These are phyloP conservation scores for Yamadazyma nakazawae DNA, from an alignment of 805 yeast genomes.

Conservation along the genomic window DNA sequence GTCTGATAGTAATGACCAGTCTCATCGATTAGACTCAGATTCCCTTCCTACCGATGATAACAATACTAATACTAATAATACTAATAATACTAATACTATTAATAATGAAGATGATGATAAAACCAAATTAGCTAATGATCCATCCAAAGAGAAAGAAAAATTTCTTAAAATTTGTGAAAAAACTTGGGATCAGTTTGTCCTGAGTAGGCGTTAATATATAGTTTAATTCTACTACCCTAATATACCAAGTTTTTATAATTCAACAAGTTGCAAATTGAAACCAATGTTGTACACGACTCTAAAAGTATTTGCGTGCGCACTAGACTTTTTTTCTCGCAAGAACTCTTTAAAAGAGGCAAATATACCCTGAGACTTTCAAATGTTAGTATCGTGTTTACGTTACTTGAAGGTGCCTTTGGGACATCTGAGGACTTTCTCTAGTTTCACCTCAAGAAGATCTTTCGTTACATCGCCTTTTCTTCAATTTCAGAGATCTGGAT, in stretches of 20 bases:
- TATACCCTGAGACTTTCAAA: neutral
- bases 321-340: neutral
- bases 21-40: neutral
- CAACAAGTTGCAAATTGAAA: too few species aligned
- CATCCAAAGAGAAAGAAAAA: slow-evolving; percentile 29
- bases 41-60: neutral
- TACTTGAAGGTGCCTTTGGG: neutral
- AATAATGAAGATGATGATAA: neutral
- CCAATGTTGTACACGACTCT: neutral
- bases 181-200: slow-evolving; percentile 40
- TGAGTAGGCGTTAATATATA: slow-evolving; percentile 7
- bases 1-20: neutral
- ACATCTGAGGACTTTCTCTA: neutral
- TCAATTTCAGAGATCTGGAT: neutral
- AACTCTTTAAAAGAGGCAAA: slow-evolving; percentile 1
- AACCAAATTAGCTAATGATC: neutral
- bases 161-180: slow-evolving; percentile 43
- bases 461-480: neutral
- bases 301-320: neutral
- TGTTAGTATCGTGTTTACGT: slow-evolving; percentile 5
- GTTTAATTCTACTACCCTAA: neutral
- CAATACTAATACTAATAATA: neutral
- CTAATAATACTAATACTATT: neutral
- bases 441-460: neutral
- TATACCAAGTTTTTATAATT: neutral